Evolutionary conservation across 768 basidiomycete genomes (phyloP).

Genomic region (Lentinus brumalis): DNA sequence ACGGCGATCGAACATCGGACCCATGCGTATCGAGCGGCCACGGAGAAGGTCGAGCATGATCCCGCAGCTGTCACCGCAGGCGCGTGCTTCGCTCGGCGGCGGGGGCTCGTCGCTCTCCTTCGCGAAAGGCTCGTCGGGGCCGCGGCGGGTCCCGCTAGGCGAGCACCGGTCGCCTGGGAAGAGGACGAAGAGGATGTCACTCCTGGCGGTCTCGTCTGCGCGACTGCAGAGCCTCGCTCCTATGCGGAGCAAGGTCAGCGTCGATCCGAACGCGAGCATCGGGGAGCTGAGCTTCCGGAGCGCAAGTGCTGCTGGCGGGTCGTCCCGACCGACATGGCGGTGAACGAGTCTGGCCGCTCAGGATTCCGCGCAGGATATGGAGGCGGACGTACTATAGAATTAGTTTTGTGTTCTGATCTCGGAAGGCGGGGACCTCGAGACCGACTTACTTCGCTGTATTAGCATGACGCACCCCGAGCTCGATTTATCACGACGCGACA

Average conservation of each 20-base stretch:
- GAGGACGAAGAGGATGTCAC: conserved; percentile 57
- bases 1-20: conserved; percentile 75
- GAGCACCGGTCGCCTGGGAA: conserved; percentile 55
- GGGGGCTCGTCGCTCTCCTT: conserved; percentile 22
- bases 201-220: conserved; percentile 41
- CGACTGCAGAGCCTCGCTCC: conserved; percentile 28
- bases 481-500: conserved; percentile 20
- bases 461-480: conserved; percentile 9
- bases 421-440: conserved; percentile 11
- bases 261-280: conserved; percentile 40
- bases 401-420: conserved; percentile 11
- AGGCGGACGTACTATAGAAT: conserved; percentile 1
- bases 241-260: conserved; percentile 23
- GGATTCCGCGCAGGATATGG: background rate
- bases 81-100: conserved; percentile 37
- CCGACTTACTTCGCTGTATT: background rate
- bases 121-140: conserved; percentile 22
- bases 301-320: conserved; percentile 30
- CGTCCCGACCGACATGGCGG: conserved; percentile 59
- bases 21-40: conserved; percentile 70
- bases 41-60: conserved; percentile 82
- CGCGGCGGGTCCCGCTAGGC: conserved; percentile 44
- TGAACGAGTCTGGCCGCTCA: conserved; percentile 32
- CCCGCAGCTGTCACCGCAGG: conserved; percentile 59
- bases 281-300: conserved; percentile 50